These are phyloP conservation scores for Cladosporium sp. DNA, from an alignment of 2,329 filamentous ascomycete species.

Conservation along the genomic window DNA sequence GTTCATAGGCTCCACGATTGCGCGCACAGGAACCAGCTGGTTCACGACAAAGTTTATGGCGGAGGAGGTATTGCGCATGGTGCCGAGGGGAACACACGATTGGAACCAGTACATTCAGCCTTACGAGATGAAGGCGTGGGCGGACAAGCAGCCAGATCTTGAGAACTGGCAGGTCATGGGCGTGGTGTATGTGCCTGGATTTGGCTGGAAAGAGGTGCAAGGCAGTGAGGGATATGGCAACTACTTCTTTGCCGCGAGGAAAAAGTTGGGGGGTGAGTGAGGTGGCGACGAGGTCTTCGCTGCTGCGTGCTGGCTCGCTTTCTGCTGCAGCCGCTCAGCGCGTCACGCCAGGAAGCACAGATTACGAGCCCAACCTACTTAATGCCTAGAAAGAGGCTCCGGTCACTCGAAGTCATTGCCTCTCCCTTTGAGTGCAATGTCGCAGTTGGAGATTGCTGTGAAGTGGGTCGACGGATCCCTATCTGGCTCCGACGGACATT, in stretches of 20 bases:
- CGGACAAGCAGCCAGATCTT: constrained; percentile 43
- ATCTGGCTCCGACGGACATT: too few relatives aligned
- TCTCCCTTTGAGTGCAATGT: neutral
- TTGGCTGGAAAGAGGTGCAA: constrained; percentile 82
- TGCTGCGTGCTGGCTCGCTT: neutral
- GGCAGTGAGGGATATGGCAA: constrained; percentile 87
- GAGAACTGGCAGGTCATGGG: constrained; percentile 71
- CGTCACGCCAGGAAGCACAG: neutral
- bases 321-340: neutral
- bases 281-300: neutral
- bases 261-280: constrained; percentile 31
- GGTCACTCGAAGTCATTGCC: neutral
- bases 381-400: neutral
- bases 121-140: constrained; percentile 63
- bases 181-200: constrained; percentile 82
- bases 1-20: constrained; percentile 90
- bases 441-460: neutral
- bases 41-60: constrained; percentile 89
- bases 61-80: constrained; percentile 82
- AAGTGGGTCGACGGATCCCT: too few relatives aligned
- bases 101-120: constrained; percentile 96
- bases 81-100: constrained; percentile 90
- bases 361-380: neutral
- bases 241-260: constrained; percentile 89
- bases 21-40: constrained; percentile 85